phyloP scores from a whole-genome alignment of 768 basidiomycete genomes.

The Naematelia aurantialba region DNA sequence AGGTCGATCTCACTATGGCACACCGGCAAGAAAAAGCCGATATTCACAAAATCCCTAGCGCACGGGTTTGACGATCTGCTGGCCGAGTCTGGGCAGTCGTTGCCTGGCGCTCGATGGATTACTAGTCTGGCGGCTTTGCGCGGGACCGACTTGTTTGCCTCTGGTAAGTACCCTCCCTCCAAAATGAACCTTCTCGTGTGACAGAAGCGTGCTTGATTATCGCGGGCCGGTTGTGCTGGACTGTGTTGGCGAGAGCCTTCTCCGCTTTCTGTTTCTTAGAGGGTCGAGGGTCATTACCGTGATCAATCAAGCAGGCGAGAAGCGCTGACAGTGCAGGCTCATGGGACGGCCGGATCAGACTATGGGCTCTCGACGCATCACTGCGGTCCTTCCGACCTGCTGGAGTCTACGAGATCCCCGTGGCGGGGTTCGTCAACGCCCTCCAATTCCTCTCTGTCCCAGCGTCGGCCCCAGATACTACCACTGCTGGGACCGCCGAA shows the following conservation, averaged over 20 bases:
- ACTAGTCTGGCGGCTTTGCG: slow-evolving; percentile 74
- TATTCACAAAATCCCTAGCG: slow-evolving; percentile 78
- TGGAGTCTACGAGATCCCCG: slow-evolving; percentile 59
- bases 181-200: not conserved
- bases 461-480: slow-evolving; percentile 55
- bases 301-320: no score
- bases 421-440: slow-evolving; percentile 81
- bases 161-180: slow-evolving; percentile 59
- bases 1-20: slow-evolving; percentile 92
- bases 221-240: no score
- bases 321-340: slow-evolving; percentile 61
- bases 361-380: slow-evolving; percentile 84
- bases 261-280: no score
- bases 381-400: slow-evolving; percentile 65
- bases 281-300: not conserved
- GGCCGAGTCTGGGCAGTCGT: slow-evolving; percentile 61
- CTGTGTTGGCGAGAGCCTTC: no score
- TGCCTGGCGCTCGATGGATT: slow-evolving; percentile 85
- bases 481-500: slow-evolving; percentile 8
- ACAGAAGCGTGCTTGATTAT: no score
- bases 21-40: slow-evolving; percentile 88
- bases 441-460: slow-evolving; percentile 69
- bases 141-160: slow-evolving; percentile 86
- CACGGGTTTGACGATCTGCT: slow-evolving; percentile 63
- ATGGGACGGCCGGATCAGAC: slow-evolving; percentile 81